phyloP scores from a whole-genome alignment of 306 rosid genomes.

The Prunus mongolica region DNA sequence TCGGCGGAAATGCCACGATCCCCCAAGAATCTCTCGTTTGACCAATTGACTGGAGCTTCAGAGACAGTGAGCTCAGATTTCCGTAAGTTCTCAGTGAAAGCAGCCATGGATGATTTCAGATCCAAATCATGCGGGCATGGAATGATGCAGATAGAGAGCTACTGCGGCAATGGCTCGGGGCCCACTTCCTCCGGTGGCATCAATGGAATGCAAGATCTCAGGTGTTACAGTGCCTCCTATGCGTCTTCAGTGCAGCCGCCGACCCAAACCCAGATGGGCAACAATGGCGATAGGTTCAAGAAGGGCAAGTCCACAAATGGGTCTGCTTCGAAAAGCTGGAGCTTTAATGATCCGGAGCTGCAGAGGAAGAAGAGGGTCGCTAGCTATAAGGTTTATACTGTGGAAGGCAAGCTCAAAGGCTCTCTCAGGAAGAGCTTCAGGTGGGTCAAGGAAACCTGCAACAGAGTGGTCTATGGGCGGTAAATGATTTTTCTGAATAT shows the following conservation, averaged over 20 bases:
- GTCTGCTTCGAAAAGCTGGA: slow-evolving; percentile 62
- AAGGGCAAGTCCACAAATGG: slow-evolving; percentile 75
- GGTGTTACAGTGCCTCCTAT: slow-evolving; percentile 82
- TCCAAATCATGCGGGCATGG: slow-evolving; percentile 72
- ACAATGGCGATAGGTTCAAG: slow-evolving; percentile 51
- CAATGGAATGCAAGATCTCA: slow-evolving; percentile 66
- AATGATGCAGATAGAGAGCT: slow-evolving; percentile 60
- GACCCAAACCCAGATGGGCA: slow-evolving; percentile 36
- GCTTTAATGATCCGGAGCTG: slow-evolving; percentile 78
- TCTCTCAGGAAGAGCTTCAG: slow-evolving; percentile 72
- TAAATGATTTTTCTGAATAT: slow-evolving; percentile 23
- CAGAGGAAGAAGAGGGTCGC: slow-evolving; percentile 94
- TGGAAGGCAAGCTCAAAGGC: slow-evolving; percentile 90
- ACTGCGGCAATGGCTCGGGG: slow-evolving; percentile 28
- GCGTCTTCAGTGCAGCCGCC: slow-evolving; percentile 61
- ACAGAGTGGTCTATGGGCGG: slow-evolving; percentile 69
- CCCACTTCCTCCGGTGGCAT: slow-evolving; percentile 17
- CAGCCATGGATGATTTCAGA: slow-evolving; percentile 45
- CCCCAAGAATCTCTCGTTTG: background rate
- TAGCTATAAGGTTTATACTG: slow-evolving; percentile 79
- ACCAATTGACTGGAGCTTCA: background rate
- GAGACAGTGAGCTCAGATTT: background rate
- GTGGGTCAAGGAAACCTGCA: slow-evolving; percentile 83
- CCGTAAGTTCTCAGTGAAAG: background rate
- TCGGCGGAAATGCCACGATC: background rate